A percentile compares a stretch with the other conserved stretches of the same genome.
Evolutionary conservation across 1,284 basidiomycete species (phyloP).

Genomic region (Ceratobasidium sp.): DNA sequence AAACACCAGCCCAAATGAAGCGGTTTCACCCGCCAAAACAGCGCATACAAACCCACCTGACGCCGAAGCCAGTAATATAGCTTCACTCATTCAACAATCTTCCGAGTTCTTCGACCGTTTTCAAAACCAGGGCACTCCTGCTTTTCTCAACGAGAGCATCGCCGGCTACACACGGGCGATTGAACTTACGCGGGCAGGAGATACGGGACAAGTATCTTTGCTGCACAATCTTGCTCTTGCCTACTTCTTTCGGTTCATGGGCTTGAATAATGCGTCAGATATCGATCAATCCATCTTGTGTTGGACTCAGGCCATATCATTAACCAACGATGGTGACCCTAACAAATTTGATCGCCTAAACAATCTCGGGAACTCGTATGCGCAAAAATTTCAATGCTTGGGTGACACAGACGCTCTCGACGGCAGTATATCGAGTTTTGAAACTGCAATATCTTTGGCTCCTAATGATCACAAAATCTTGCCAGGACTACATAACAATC

Average conservation of each 20-base stretch:
- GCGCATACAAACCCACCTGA: neutral
- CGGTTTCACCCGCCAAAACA: neutral
- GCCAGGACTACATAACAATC: conserved; percentile 3
- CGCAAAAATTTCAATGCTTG: neutral
- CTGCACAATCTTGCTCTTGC: conserved; percentile 8
- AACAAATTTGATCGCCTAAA: neutral
- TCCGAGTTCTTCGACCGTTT: neutral
- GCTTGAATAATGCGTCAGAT: neutral
- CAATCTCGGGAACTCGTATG: neutral
- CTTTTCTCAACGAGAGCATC: neutral
- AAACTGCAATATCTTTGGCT: neutral
- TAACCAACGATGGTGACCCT: neutral
- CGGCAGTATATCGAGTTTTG: neutral
- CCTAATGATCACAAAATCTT: neutral
- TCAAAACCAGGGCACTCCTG: neutral
- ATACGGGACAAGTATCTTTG: neutral
- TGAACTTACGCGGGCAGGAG: neutral
- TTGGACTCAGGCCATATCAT: neutral
- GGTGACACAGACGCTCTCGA: neutral
- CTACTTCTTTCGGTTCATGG: neutral
- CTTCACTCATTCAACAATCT: neutral
- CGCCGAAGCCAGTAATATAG: neutral
- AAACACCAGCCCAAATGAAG: neutral
- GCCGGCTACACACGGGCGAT: neutral
- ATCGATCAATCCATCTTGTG: conserved; percentile 1